phyloP scores from a whole-genome alignment of 2,329 filamentous ascomycete genomes.

The Aspergillus clavatus region DNA sequence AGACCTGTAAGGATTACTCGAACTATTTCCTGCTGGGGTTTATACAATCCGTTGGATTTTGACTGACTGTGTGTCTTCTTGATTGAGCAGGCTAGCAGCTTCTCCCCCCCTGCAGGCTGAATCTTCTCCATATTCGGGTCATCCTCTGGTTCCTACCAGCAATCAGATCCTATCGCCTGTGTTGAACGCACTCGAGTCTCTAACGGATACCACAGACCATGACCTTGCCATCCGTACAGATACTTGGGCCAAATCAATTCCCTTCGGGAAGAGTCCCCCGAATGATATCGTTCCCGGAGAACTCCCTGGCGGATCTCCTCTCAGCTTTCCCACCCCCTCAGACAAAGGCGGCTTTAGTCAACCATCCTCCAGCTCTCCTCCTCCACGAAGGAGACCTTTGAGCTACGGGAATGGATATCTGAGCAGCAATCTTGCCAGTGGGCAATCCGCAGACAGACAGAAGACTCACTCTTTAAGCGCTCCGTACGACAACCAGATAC shows the following conservation, averaged over 20 bases:
- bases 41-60: slow-evolving; percentile 8
- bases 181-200: slow-evolving; percentile 35
- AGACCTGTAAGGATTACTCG: slow-evolving; percentile 31
- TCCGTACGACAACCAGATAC: slow-evolving; percentile 38
- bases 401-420: slow-evolving; percentile 40
- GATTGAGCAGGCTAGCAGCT: slow-evolving; percentile 22
- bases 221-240: slow-evolving; percentile 36
- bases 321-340: slow-evolving; percentile 36
- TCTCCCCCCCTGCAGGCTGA: slow-evolving; percentile 25
- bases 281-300: slow-evolving; percentile 33
- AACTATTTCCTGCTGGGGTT: not conserved
- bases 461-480: slow-evolving; percentile 37
- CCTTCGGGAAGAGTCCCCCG: slow-evolving; percentile 43
- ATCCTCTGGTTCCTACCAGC: slow-evolving; percentile 20
- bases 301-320: slow-evolving; percentile 35
- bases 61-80: not conserved
- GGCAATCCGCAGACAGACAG: slow-evolving; percentile 35
- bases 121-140: slow-evolving; percentile 29
- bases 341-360: slow-evolving; percentile 38
- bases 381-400: slow-evolving; percentile 37
- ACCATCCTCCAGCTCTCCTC: slow-evolving; percentile 43
- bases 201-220: slow-evolving; percentile 28
- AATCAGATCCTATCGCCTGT: slow-evolving; percentile 32
- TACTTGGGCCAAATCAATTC: slow-evolving; percentile 44
- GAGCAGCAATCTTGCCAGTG: slow-evolving; percentile 33